Conservation (phyloP, 805 yeast species). For the Teunomyces kruisii region DNA sequence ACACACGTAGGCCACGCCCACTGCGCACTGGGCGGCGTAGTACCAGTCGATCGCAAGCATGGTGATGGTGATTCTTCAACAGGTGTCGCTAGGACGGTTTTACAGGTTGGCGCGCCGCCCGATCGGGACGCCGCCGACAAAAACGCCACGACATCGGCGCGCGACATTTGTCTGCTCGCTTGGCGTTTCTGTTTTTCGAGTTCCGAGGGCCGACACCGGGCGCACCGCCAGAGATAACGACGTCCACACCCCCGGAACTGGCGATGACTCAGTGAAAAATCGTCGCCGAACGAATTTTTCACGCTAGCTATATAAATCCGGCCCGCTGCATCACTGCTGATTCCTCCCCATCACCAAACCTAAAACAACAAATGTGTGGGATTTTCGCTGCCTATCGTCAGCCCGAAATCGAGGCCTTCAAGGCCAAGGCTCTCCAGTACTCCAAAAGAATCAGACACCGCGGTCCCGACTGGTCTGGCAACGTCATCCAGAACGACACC, state of each 20-base stretch:
- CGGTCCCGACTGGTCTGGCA: slow-evolving; percentile 99
- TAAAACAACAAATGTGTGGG: slow-evolving; percentile 78
- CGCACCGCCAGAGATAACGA: background rate
- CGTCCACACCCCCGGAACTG: slow-evolving; percentile 4
- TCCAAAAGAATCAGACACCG: slow-evolving; percentile 95
- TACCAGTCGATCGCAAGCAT: background rate
- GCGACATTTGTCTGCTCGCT: slow-evolving; percentile 2
- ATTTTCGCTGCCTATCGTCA: slow-evolving; percentile 90
- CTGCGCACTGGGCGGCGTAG: background rate
- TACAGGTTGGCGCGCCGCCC: too few species aligned
- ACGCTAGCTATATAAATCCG: background rate
- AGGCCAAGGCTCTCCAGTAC: slow-evolving; percentile 83
- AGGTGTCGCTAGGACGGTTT: too few species aligned
- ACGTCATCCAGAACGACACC: slow-evolving; percentile 72
- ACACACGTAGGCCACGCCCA: background rate
- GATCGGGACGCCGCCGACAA: too few species aligned
- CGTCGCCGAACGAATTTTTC: slow-evolving; percentile 3
- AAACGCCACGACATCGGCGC: too few species aligned
- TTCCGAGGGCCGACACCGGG: background rate
- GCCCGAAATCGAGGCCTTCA: slow-evolving; percentile 75
- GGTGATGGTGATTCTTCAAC: too few species aligned
- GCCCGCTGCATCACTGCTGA: background rate
- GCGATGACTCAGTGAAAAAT: slow-evolving; percentile 3
- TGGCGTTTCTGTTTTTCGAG: background rate
- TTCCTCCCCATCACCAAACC: background rate